Evolutionary conservation across 139 green algal genomes (phyloP), one percentile per base, ranked within the genome.

Genomic region (Limnomonas spitsbergensis): DNA sequence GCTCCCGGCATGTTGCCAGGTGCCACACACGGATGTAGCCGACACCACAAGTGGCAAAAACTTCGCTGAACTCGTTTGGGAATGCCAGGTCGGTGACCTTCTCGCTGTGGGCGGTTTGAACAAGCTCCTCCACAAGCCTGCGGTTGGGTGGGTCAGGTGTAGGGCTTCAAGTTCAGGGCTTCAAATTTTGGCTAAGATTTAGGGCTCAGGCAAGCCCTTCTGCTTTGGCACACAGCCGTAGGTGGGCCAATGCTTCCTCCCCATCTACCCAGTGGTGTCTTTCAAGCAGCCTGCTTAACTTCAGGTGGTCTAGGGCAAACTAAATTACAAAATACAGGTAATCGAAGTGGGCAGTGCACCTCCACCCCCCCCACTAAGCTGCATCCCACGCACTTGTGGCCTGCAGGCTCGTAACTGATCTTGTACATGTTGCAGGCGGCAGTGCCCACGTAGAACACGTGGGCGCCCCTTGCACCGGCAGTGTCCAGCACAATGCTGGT

Each of bases 21-120:
- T 95, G 88, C 93, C 93, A 97, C 7, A 97, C 40, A 1, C 92
- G 85, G 69, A 97, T 92, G 78, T 89, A 88, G 27, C 86, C 86
- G 3, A 80, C 68, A 39, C 80, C 80, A 67, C 81, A 85, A 2
- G 93, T 95, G 31, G 90, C 92, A 82, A 96, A 95, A 32, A 95
- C 86, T 42, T 93, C 89, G 26, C 72, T 76, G 79, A 89, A 94
- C 36, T 84, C 73, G 3, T 83, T 4, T 3, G 90, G 91, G 85
- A 97, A 95, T 24, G 86, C 87, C 20, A 95, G 74, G 61, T 87
- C 88, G 76, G 90, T 93, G 78, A 97, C 88, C 24, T 78, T 77
- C 26, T 88, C 81, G 4, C 42, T 69, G 79, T 95, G 92, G 3
- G 90, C 87, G 24, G 88, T 93, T 78, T 95, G 91, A 7, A 95